Conservation (phyloP, 2,329 filamentous ascomycete species). For the Pochonia chlamydosporia region DNA sequence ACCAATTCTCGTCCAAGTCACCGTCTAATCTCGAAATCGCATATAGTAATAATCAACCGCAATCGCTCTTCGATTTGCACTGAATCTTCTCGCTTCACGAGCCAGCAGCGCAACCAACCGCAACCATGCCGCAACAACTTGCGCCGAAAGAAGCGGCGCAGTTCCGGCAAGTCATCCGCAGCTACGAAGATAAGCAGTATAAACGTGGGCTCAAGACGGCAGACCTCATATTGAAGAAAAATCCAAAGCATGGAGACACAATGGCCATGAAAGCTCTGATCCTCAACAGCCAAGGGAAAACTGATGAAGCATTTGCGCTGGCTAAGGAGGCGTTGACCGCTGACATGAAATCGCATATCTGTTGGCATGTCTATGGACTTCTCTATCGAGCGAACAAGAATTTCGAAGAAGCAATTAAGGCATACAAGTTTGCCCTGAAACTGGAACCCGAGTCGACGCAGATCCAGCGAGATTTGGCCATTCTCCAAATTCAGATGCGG, state of each 20-base stretch:
- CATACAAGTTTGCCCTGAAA: slow-evolving; percentile 90
- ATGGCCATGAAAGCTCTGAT: slow-evolving; percentile 99
- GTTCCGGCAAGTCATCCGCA: slow-evolving; percentile 90
- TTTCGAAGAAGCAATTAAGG: slow-evolving; percentile 98
- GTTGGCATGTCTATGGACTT: slow-evolving; percentile 97
- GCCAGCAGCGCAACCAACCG: neutral
- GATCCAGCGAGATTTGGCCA: slow-evolving; percentile 88
- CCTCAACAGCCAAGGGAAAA: slow-evolving; percentile 85
- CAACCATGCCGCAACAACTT: slow-evolving; percentile 64
- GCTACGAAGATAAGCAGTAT: slow-evolving; percentile 98
- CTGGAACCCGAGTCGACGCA: slow-evolving; percentile 92
- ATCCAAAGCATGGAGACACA: slow-evolving; percentile 94
- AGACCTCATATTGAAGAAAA: slow-evolving; percentile 93
- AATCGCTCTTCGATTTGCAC: neutral
- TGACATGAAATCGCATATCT: slow-evolving; percentile 99
- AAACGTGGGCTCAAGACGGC: slow-evolving; percentile 90
- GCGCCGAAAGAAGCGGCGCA: slow-evolving; percentile 86
- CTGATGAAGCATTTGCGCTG: slow-evolving; percentile 87
- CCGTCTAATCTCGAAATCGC: neutral
- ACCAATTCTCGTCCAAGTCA: neutral
- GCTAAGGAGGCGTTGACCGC: slow-evolving; percentile 89
- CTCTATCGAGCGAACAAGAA: slow-evolving; percentile 93
- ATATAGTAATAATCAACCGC: neutral
- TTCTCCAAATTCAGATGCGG: slow-evolving; percentile 92
- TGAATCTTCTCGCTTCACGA: neutral